Conservation (phyloP, 2,329 filamentous ascomycete species). For the Microsporum audouinii region DNA sequence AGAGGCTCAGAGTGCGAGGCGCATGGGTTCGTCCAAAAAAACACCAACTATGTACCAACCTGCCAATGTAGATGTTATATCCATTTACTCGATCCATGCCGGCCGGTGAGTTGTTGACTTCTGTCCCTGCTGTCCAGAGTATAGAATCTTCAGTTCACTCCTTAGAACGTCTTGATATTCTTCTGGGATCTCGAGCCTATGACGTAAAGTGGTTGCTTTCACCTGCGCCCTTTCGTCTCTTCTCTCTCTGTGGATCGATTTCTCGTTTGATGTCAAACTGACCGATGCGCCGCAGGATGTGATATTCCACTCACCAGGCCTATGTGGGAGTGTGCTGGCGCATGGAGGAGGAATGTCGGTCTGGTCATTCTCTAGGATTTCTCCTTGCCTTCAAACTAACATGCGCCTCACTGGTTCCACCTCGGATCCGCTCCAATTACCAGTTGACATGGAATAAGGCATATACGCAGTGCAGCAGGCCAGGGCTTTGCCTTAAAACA, state of each 20-base stretch:
- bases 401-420: constrained; percentile 1
- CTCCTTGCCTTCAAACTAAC: neutral
- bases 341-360: neutral
- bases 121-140: neutral
- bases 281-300: neutral
- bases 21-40: neutral
- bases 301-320: neutral
- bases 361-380: neutral
- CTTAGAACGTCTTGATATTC: neutral
- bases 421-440: neutral
- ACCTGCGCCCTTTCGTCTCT: neutral
- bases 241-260: neutral
- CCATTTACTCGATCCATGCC: constrained; percentile 1
- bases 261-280: neutral
- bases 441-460: neutral
- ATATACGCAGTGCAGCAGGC: constrained; percentile 1
- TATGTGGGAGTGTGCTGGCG: neutral
- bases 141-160: neutral
- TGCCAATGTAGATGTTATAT: constrained; percentile 5
- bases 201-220: neutral
- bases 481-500: neutral
- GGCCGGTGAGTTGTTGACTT: neutral
- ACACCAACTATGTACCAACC: neutral
- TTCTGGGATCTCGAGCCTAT: neutral
- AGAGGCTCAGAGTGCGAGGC: too few species aligned